Base-by-base conservation (phyloP, 106 monocot species). In the Alisma plantagoaquatica region DNA sequence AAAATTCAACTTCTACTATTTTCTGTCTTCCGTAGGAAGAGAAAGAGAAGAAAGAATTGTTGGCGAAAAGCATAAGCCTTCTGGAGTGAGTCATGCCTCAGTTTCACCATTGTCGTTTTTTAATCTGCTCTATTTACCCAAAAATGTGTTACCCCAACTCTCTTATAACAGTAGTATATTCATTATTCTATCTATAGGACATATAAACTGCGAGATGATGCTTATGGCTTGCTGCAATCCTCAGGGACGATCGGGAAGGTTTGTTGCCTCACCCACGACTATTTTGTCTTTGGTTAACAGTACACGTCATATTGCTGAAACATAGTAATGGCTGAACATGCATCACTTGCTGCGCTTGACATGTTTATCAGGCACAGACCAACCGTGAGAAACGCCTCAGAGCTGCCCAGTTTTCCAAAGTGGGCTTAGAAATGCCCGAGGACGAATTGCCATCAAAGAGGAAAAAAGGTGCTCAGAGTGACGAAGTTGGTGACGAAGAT, bases 171-270 rank as follows among this genome's bases (percentile, higher is more conserved):
- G 4, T 27, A 4, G 16, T 60, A 14, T 10, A 41, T 46, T 60
- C 9, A 31, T 28, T 15, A 6, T 38, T 6, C 35, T 6, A 14
- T 19, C 17, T 51, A 4, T 24, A 98, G 96, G 96, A 78, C 81
- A 43, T 46, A 76, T 49, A 89, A 76, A 51, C 74, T 98, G 48
- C 44, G 24, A 26, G 89, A 98, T 54, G 60, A 62, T 54, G 81
- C 73, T 38, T 63, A 71, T 57, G 64, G 77, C 49, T 53, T 98
- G 53, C 49, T 98, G 22, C 67, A 61, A 54, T 81, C 89, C 53
- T 98, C 89, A 9, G 85, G 89, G n/a, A 98, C 84, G 53, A 98
- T 89, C 50, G 89, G 96, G 10, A 75, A 85, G 63, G 96, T 89
- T 66, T 66, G 75, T 29, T n/a, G 18, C 22, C 43, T 30, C 3